Percentiles rank a stretch among this genome's conserved stretches.
Evolutionary conservation across 2,329 filamentous ascomycete genomes (phyloP).

Genomic region (Colletotrichum incanum): DNA sequence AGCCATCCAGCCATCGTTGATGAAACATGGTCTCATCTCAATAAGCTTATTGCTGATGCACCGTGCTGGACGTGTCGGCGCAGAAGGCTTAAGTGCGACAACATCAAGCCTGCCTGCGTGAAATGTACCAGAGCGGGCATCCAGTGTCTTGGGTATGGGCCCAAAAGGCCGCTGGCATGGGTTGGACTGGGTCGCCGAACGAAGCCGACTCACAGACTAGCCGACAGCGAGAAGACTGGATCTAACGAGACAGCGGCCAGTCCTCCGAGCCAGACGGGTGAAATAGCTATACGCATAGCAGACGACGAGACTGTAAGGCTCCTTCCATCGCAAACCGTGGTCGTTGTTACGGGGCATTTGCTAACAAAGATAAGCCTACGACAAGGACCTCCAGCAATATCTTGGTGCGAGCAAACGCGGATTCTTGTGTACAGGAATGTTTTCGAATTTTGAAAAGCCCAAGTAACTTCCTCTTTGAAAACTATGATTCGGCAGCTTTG

Average conservation of each 20-base stretch:
- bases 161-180: background rate
- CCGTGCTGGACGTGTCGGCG: background rate
- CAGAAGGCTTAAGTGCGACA: background rate
- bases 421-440: background rate
- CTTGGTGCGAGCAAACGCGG: background rate
- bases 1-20: background rate
- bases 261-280: background rate
- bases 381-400: too few species aligned
- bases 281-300: background rate
- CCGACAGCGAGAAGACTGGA: background rate
- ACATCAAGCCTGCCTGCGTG: background rate
- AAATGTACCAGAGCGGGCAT: slow-evolving; percentile 3
- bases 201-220: background rate
- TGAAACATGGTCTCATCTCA: background rate
- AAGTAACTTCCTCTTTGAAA: background rate
- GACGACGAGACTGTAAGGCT: background rate
- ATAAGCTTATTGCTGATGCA: background rate
- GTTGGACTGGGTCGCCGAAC: background rate
- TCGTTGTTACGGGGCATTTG: background rate
- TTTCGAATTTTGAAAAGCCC: background rate
- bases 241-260: background rate
- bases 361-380: background rate
- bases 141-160: background rate
- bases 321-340: background rate
- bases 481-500: background rate